Percentiles rank a stretch among this genome's conserved stretches.
Conservation (phyloP, 495 filamentous ascomycete species). For the Podospora pseudoanserina region DNA sequence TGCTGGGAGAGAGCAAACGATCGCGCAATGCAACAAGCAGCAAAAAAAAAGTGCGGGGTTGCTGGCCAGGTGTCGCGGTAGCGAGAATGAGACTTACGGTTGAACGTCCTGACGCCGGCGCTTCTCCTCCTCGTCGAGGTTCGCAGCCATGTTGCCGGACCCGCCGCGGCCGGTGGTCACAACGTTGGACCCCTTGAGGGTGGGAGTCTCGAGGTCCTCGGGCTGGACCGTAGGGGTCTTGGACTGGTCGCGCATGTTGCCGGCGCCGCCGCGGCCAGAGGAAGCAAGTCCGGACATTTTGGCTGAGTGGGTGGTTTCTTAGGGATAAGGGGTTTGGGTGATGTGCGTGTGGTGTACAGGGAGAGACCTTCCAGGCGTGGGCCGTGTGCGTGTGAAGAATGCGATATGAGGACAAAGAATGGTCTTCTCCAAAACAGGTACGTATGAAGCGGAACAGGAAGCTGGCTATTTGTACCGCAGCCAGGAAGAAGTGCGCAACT, state of each 20-base stretch:
- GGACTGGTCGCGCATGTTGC: conserved; percentile 68
- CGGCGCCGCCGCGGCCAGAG: conserved; percentile 56
- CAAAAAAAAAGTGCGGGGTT: conserved; percentile 13
- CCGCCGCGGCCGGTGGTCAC: conserved; percentile 74
- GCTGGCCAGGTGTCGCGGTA: not conserved
- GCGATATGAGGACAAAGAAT: not conserved
- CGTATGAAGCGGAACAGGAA: not conserved
- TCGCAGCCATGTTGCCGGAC: conserved; percentile 68
- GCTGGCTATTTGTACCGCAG: not conserved
- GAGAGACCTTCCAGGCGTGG: conserved; percentile 4
- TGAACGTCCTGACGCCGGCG: conserved; percentile 78
- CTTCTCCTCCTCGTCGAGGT: conserved; percentile 65
- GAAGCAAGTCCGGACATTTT: conserved; percentile 40
- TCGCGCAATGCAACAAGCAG: not conserved
- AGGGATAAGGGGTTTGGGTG: not conserved
- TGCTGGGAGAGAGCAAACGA: not conserved
- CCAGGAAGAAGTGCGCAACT: not conserved
- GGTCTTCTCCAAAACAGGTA: not conserved
- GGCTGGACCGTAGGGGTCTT: conserved; percentile 38
- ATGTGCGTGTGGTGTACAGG: not conserved
- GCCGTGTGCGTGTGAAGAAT: not conserved
- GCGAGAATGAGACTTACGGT: conserved; percentile 39
- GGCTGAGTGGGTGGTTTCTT: not conserved
- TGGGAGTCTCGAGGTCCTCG: conserved; percentile 71
- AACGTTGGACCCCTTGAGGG: conserved; percentile 65